Conservation (phyloP, 1,139 yeast species). For the Saccharomyces hybrid region DNA sequence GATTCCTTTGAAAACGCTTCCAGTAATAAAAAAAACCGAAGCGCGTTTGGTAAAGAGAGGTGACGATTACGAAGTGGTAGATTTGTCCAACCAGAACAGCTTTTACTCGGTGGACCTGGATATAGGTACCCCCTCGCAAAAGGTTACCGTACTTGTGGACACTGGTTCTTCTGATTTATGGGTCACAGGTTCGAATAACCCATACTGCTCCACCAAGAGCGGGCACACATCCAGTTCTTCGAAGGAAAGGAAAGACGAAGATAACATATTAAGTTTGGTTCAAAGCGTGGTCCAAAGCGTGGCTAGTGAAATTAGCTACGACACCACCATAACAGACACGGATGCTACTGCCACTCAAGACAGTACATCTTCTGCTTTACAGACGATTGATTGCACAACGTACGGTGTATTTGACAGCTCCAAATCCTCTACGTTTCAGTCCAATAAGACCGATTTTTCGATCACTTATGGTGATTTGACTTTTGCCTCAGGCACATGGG, state of each 20-base stretch:
- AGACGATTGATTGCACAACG: conserved; percentile 6
- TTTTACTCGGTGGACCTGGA: conserved; percentile 26
- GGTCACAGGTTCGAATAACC: conserved; percentile 36
- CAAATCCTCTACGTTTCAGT: conserved; percentile 38
- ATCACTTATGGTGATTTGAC: conserved; percentile 61
- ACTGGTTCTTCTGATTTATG: conserved; percentile 72
- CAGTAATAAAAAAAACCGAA: background rate
- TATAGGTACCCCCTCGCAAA: conserved; percentile 50
- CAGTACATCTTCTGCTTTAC: background rate
- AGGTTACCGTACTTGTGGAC: conserved; percentile 50
- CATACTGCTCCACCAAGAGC: conserved; percentile 13
- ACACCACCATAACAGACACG: background rate
- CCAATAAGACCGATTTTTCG: conserved; percentile 40
- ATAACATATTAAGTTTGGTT: background rate
- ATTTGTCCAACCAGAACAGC: conserved; percentile 19
- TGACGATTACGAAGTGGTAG: conserved; percentile 14
- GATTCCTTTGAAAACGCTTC: background rate
- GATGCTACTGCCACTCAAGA: background rate
- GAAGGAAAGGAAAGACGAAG: background rate
- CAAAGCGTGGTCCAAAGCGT: background rate
- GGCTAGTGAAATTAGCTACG: background rate
- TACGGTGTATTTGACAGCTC: conserved; percentile 12
- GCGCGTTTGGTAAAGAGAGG: conserved; percentile 10
- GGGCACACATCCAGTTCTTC: background rate
- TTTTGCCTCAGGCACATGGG: conserved; percentile 59